Evolutionary conservation across 2,329 filamentous ascomycete species (phyloP), one percentile per base, ranked within the genome.

Genomic region (Verticillium albo-atrum): DNA sequence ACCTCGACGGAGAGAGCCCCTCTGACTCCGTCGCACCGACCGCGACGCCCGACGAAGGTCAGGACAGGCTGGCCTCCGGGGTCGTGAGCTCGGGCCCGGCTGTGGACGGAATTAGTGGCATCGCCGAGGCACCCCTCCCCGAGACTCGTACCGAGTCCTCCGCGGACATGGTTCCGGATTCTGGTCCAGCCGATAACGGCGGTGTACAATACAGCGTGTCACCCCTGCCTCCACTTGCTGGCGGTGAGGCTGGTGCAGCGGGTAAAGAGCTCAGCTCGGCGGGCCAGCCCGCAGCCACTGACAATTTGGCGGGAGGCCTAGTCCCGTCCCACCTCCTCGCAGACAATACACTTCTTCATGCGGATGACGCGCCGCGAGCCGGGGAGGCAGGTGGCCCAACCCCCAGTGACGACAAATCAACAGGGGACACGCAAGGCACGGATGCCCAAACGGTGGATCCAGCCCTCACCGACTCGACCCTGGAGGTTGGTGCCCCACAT

Each of bases 391-490:
- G 47, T 60, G 54, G 54, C 32, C 20, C 14, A 25, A 27, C 26
- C 47, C 28, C 55, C 25, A 42, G 26, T 27, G 17, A 50, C 55
- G 57, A 64, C 59, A 61, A 61, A 64, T 64, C 61, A 59, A 34
- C 59, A 54, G 55, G 30, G 53, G 61, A 59, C 59, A 64, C 62
- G 61, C 59, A 53, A 60, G 59, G 60, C 56, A 55, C 61, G 59
- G 62, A 63, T 61, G 62, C 58, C 55, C 59, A 61, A 61, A 15
- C 55, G 55, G 61, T 63, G 62, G 61, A 60, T 32, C 57, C 61
- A 51, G 59, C 57, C 37, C 61, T 64, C 61, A 64, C 61, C 62
- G 62, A 64, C 61, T 64, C 62, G 59, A 59, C 60, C 32, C 56
- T 62, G 60, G 55, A 42, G 59, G 62, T 56, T 61, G 57, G 59